Percentiles rank a stretch among this genome's conserved stretches.
phyloP scores from a whole-genome alignment of 2,329 filamentous ascomycete genomes.

The Colletotrichum tofieldiae region DNA sequence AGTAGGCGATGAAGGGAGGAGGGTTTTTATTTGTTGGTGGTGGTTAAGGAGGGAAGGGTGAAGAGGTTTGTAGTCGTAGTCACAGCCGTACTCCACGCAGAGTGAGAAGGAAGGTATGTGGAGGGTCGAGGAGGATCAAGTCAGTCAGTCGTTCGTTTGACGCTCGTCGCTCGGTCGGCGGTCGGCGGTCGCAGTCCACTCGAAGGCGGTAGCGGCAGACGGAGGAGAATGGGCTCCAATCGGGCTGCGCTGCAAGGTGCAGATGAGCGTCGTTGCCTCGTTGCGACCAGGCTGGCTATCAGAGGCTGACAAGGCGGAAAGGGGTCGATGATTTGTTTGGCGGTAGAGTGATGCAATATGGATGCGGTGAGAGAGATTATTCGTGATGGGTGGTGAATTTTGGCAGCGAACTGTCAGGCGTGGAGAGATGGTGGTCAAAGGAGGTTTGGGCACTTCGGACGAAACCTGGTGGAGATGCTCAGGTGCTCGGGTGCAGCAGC shows the following conservation, averaged over 20 bases:
- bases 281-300: conserved; percentile 14
- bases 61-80: conserved; percentile 4
- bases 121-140: conserved; percentile 21
- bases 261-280: conserved; percentile 8
- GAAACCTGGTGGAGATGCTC: conserved; percentile 39
- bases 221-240: conserved; percentile 37
- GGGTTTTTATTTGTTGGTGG: not conserved
- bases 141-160: conserved; percentile 6
- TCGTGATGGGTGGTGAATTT: conserved; percentile 34
- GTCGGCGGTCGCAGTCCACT: conserved; percentile 20
- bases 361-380: conserved; percentile 31
- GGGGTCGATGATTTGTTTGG: conserved; percentile 1
- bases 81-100: conserved; percentile 1
- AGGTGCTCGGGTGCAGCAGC: conserved; percentile 22
- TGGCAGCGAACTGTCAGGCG: conserved; percentile 36
- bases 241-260: conserved; percentile 37
- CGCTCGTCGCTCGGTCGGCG: conserved; percentile 26
- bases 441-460: conserved; percentile 43
- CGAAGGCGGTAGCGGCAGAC: conserved; percentile 5
- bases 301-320: conserved; percentile 17
- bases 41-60: conserved; percentile 9
- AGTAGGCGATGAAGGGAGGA: conserved; percentile 12
- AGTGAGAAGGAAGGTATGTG: conserved; percentile 2
- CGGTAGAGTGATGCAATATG: conserved; percentile 23
- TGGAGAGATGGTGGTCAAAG: conserved; percentile 38